Conservation (phyloP, 163 green algal genomes). For the Chlamydomonas reinhardtii region DNA sequence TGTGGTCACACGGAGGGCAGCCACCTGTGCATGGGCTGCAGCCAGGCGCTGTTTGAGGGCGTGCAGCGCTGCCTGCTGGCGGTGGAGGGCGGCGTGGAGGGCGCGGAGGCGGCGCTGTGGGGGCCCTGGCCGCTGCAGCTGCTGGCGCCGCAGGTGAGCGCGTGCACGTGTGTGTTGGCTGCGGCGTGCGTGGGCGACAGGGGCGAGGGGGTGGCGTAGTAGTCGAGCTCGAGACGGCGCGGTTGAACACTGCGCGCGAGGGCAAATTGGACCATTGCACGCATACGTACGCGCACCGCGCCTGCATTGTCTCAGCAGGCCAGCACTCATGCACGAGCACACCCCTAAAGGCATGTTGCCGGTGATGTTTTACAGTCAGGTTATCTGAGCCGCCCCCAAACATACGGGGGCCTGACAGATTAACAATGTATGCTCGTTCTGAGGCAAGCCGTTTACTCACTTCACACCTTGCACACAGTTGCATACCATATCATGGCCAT, state of each 20-base stretch:
- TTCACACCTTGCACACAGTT: no score
- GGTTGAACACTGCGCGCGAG: no score
- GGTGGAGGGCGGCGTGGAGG: conserved; percentile 18
- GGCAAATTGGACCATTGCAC: no score
- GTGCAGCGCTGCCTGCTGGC: conserved; percentile 25
- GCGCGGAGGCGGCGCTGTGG: conserved; percentile 14
- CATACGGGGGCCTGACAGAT: neutral
- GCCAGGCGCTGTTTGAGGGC: conserved; percentile 35
- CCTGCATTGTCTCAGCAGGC: no score
- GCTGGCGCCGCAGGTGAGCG: conserved; percentile 2
- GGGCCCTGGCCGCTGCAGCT: conserved; percentile 16
- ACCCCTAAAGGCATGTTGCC: neutral
- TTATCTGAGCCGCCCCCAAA: neutral
- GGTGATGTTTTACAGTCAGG: conserved; percentile 30
- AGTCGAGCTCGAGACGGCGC: no score
- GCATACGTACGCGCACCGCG: no score
- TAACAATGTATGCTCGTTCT: no score
- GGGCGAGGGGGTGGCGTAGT: no score
- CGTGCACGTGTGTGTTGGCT: neutral
- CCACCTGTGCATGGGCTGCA: conserved; percentile 50
- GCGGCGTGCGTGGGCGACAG: no score
- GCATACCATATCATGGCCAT: no score
- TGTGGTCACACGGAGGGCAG: conserved; percentile 36
- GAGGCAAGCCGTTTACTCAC: no score
- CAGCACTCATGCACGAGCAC: no score